These are phyloP conservation scores for Geranium brycei DNA, from an alignment of 345 rosid species.

Conservation along the genomic window DNA sequence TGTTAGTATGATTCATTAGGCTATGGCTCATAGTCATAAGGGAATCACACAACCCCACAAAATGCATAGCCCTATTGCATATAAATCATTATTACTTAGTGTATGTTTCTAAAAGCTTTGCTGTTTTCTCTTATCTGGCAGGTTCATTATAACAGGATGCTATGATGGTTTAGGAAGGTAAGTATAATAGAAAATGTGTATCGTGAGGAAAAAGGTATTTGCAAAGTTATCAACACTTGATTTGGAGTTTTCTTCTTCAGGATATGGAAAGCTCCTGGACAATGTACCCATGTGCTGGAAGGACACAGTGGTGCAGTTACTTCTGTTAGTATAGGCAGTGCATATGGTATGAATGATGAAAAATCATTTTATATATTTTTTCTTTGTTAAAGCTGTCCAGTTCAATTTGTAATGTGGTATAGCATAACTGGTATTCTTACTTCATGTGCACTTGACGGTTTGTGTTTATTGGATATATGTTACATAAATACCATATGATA, in stretches of 20 bases:
- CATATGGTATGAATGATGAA: slow-evolving; percentile 32
- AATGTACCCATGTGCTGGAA: slow-evolving; percentile 65
- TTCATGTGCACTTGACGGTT: neutral
- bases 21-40: too few species aligned
- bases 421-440: too few species aligned
- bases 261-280: slow-evolving; percentile 68
- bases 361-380: neutral
- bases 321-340: slow-evolving; percentile 47
- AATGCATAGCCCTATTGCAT: neutral
- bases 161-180: slow-evolving; percentile 80
- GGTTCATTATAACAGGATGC: slow-evolving; percentile 83
- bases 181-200: neutral
- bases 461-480: neutral
- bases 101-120: neutral
- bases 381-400: neutral
- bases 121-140: slow-evolving; percentile 29
- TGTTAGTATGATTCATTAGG: too few species aligned
- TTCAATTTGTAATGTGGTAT: neutral
- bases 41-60: too few species aligned
- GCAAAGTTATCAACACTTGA: neutral
- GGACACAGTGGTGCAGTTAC: slow-evolving; percentile 68
- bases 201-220: neutral
- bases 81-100: neutral
- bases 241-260: slow-evolving; percentile 21
- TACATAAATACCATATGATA: too few species aligned